Conservation (phyloP, 2,329 filamentous ascomycete genomes). For the Monilinia laxa region DNA sequence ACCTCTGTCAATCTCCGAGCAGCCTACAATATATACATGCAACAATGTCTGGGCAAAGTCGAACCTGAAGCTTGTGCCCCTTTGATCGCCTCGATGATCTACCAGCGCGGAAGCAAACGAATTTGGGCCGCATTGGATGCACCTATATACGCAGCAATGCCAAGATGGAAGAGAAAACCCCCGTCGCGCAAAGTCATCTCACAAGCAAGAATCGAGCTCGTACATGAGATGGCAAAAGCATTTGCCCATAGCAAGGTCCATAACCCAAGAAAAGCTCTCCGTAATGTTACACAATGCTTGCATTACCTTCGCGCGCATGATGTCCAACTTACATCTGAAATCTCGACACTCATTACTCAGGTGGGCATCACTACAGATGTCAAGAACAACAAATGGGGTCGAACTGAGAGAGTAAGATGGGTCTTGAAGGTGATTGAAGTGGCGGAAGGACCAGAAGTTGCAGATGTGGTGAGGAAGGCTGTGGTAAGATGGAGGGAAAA, state of each 20-base stretch:
- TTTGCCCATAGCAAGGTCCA: slow-evolving; percentile 31
- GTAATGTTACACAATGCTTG: slow-evolving; percentile 36
- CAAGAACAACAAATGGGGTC: slow-evolving; percentile 27
- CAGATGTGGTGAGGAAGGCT: slow-evolving; percentile 28
- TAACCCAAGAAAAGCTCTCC: slow-evolving; percentile 30
- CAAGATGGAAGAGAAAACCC: background rate
- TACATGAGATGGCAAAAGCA: slow-evolving; percentile 34
- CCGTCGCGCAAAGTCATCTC: slow-evolving; percentile 23
- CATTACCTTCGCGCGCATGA: slow-evolving; percentile 32
- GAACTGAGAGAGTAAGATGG: slow-evolving; percentile 32
- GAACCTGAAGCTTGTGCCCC: slow-evolving; percentile 21
- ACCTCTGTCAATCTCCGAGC: background rate
- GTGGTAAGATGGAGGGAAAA: slow-evolving; percentile 28
- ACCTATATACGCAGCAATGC: slow-evolving; percentile 21
- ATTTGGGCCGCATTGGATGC: slow-evolving; percentile 34
- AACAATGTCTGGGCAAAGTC: slow-evolving; percentile 23
- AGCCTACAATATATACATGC: slow-evolving; percentile 19
- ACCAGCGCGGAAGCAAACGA: slow-evolving; percentile 14
- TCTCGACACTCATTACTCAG: slow-evolving; percentile 33
- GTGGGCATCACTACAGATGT: slow-evolving; percentile 33
- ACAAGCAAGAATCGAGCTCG: slow-evolving; percentile 28
- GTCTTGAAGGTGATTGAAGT: slow-evolving; percentile 29
- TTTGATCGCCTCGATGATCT: slow-evolving; percentile 32
- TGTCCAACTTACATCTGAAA: slow-evolving; percentile 26
- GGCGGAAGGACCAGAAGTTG: slow-evolving; percentile 36